A percentile compares a stretch with the other conserved stretches of the same genome.
Conservation (phyloP, 371 early-diverging fungal species). For the Lichtheimia hyalospora region DNA sequence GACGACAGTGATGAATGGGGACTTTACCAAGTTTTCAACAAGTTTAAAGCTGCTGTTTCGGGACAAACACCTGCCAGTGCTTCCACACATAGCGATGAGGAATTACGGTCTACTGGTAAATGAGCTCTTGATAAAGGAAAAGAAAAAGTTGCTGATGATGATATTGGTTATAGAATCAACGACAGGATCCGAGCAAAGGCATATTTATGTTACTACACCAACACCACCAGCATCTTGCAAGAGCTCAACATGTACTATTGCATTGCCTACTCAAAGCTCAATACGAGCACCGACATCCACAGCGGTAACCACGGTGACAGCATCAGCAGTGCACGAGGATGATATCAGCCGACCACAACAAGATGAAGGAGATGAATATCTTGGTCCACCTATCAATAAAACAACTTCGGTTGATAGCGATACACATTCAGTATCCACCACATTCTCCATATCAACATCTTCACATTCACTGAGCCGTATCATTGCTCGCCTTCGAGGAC, state of each 20-base stretch:
- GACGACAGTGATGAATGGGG: conserved; percentile 47
- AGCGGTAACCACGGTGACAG: conserved; percentile 12
- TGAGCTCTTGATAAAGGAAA: not conserved
- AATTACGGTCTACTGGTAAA: not conserved
- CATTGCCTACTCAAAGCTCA: not conserved
- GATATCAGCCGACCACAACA: conserved; percentile 1
- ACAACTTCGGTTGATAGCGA: conserved; percentile 53
- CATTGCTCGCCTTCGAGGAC: conserved; percentile 60
- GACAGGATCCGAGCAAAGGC: not conserved
- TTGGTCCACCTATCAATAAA: conserved; percentile 27
- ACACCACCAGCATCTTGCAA: conserved; percentile 24
- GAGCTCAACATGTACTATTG: not conserved
- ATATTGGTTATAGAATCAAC: not conserved
- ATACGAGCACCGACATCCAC: conserved; percentile 17
- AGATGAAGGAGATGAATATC: not conserved
- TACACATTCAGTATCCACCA: conserved; percentile 54
- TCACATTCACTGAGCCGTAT: conserved; percentile 60
- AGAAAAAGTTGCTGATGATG: not conserved
- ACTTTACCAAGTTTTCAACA: conserved; percentile 58
- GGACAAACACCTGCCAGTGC: conserved; percentile 18
- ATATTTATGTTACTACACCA: conserved; percentile 24
- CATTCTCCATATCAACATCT: conserved; percentile 54
- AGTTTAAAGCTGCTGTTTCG: conserved; percentile 51
- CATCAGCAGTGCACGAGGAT: conserved; percentile 17
- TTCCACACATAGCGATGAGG: not conserved